A percentile compares a stretch with the other conserved stretches of the same genome.
Conservation (phyloP, 108 stramenopile genomes). For the Fragilaria crotonensis region DNA sequence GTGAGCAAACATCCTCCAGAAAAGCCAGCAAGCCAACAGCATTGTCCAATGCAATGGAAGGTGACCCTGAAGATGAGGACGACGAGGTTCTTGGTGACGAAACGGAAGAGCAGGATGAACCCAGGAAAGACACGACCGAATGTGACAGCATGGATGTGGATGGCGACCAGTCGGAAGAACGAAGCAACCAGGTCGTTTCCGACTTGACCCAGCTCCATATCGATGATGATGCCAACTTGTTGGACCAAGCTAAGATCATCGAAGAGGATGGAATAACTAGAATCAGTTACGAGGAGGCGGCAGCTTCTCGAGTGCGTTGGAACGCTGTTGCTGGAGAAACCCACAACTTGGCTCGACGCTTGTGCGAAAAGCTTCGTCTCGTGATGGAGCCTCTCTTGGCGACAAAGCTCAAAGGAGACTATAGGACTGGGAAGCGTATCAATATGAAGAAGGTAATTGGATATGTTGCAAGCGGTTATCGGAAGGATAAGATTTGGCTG, state of each 20-base stretch:
- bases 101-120: constrained; percentile 2
- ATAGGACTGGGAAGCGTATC: constrained; percentile 95
- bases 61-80: constrained; percentile 20
- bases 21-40: not conserved
- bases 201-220: constrained; percentile 36
- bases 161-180: constrained; percentile 21
- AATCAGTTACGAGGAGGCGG: constrained; percentile 27
- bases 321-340: constrained; percentile 71
- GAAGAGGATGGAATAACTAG: constrained; percentile 39
- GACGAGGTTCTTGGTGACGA: not conserved
- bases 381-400: constrained; percentile 96
- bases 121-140: constrained; percentile 4
- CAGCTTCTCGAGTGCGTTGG: constrained; percentile 58
- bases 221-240: constrained; percentile 6
- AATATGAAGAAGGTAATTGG: constrained; percentile 99
- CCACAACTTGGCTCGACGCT: constrained; percentile 60
- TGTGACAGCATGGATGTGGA: constrained; percentile 15
- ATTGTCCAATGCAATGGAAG: not conserved
- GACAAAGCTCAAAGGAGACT: constrained; percentile 94
- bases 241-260: constrained; percentile 8
- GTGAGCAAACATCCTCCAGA: not conserved
- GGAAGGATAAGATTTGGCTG: constrained; percentile 99
- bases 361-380: constrained; percentile 97
- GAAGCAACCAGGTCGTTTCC: constrained; percentile 31
- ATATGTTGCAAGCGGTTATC: constrained; percentile 96